phyloP scores from a whole-genome alignment of 2,329 filamentous ascomycete species.

The Fusarium vanettenii region DNA sequence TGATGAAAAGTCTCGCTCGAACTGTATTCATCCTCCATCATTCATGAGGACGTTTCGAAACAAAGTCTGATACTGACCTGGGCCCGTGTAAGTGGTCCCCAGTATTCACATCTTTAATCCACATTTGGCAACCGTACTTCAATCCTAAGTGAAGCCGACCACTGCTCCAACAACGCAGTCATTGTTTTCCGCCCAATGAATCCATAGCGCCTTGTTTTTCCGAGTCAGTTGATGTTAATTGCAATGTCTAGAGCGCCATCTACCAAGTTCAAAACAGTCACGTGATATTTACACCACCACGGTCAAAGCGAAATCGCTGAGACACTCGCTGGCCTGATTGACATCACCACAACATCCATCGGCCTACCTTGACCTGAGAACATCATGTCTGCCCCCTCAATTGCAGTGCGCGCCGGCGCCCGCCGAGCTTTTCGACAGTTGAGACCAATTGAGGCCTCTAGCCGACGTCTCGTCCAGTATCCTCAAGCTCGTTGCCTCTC shows the following conservation, averaged over 20 bases:
- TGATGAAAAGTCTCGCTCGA: fast-evolving
- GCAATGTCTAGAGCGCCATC: not conserved
- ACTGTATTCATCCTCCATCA: too few species aligned
- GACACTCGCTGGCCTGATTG: not conserved
- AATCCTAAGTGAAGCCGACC: fast-evolving
- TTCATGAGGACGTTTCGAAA: not conserved
- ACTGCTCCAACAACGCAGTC: not conserved
- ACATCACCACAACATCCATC: not conserved
- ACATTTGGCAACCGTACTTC: not conserved
- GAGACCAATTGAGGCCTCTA: not conserved
- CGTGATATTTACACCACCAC: not conserved
- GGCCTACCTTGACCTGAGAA: not conserved
- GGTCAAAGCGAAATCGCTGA: not conserved
- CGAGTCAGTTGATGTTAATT: not conserved
- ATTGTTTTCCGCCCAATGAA: not conserved
- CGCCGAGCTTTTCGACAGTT: constrained; percentile 7
- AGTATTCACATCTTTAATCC: not conserved
- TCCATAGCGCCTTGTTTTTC: not conserved
- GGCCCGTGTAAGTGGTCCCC: not conserved
- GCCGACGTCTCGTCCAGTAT: not conserved
- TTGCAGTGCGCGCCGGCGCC: constrained; percentile 23
- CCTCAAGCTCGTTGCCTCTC: not conserved
- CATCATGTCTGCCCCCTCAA: constrained; percentile 30
- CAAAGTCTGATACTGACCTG: not conserved
- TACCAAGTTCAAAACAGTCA: not conserved